Conservation (phyloP, 768 basidiomycete genomes). For the Hericium coralloides region DNA sequence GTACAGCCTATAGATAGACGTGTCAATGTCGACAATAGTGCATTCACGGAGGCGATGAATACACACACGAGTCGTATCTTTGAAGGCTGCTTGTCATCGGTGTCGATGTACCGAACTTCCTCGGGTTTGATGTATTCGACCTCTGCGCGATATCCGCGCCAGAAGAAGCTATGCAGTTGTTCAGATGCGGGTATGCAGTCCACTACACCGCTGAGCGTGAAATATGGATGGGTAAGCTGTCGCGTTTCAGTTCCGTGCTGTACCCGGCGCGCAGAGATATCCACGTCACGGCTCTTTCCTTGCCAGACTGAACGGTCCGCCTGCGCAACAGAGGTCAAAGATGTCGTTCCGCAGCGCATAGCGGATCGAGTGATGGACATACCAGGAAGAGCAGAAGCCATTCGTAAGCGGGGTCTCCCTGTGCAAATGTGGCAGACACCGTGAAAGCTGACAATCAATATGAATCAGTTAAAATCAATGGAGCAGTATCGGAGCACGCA, state of each 20-base stretch:
- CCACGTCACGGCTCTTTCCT: not conserved
- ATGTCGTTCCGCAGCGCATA: not conserved
- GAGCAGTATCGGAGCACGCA: not conserved
- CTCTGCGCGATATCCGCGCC: not conserved
- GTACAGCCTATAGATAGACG: not conserved
- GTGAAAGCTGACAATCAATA: not conserved
- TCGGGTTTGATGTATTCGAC: not conserved
- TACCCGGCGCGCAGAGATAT: not conserved
- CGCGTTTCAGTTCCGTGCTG: not conserved
- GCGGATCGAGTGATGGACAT: not conserved
- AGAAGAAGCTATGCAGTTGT: not conserved
- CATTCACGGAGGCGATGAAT: not conserved
- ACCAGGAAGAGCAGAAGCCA: not conserved
- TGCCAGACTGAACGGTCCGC: not conserved
- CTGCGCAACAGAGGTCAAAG: not conserved
- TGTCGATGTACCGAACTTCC: not conserved
- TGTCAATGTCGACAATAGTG: not conserved
- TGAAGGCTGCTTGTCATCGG: not conserved
- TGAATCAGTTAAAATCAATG: not conserved
- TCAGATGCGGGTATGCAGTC: not conserved
- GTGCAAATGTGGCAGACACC: not conserved
- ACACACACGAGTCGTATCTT: not conserved
- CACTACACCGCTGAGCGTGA: not conserved
- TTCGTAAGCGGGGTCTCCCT: not conserved
- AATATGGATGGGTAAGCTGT: not conserved